Conservation (phyloP, 148 eudicot species). For the Linanthus parryae region DNA sequence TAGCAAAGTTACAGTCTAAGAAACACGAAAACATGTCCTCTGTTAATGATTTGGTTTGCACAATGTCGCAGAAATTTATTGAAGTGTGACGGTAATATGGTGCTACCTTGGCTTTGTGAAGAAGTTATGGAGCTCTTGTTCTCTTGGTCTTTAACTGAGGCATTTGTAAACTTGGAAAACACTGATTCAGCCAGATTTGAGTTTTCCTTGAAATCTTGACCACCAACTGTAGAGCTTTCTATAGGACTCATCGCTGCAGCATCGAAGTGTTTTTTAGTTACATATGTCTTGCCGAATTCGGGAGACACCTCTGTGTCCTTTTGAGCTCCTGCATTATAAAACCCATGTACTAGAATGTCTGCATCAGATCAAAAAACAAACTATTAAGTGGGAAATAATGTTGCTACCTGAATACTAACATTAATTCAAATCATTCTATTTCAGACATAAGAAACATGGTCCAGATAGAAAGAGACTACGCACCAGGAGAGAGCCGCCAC, state of each 20-base stretch:
- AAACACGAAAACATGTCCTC: background rate
- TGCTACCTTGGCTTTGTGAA: background rate
- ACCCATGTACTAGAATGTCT: slow-evolving; percentile 10
- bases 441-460: background rate
- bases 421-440: too few relatives aligned
- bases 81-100: too few relatives aligned
- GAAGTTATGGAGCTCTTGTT: too few relatives aligned
- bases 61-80: background rate
- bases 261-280: slow-evolving; percentile 4
- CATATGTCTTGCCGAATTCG: background rate
- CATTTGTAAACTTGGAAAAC: background rate
- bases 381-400: slow-evolving; percentile 8
- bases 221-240: slow-evolving; percentile 4
- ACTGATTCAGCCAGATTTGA: background rate
- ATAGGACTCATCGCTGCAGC: slow-evolving; percentile 3
- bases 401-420: too few relatives aligned
- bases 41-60: too few relatives aligned
- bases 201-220: background rate
- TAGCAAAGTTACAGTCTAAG: slow-evolving; percentile 73
- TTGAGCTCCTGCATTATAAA: slow-evolving; percentile 9
- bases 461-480: slow-evolving; percentile 5
- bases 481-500: slow-evolving; percentile 46
- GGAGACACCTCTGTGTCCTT: slow-evolving; percentile 3
- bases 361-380: slow-evolving; percentile 10
- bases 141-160: too few relatives aligned